phyloP scores from a whole-genome alignment of 2,329 filamentous ascomycete species.

The Stenocarpella maydis region DNA sequence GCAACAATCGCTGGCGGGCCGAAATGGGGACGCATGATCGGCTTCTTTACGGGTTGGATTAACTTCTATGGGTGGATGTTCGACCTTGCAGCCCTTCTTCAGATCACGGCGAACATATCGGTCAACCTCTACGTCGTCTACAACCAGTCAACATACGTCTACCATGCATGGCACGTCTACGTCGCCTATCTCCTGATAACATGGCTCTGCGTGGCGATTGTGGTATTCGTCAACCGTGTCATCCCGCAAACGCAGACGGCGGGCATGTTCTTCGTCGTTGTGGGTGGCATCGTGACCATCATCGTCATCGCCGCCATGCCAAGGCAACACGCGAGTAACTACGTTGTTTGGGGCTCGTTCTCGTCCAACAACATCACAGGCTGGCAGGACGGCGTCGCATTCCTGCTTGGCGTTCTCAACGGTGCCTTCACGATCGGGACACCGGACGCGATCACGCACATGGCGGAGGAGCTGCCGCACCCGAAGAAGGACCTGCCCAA shows the following conservation, averaged over 20 bases:
- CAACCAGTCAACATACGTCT: conserved; percentile 58
- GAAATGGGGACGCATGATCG: conserved; percentile 60
- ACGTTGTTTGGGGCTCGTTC: conserved; percentile 62
- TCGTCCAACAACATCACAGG: conserved; percentile 59
- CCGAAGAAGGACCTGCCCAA: conserved; percentile 58
- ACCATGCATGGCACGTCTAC: conserved; percentile 66
- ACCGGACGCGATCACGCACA: conserved; percentile 68
- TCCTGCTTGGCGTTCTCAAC: conserved; percentile 71
- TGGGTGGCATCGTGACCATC: conserved; percentile 61
- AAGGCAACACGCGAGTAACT: conserved; percentile 54
- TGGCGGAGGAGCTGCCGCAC: conserved; percentile 66
- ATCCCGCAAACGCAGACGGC: conserved; percentile 61
- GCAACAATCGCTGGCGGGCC: conserved; percentile 65
- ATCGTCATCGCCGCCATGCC: conserved; percentile 64
- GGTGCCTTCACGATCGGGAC: conserved; percentile 73
- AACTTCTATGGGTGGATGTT: conserved; percentile 71
- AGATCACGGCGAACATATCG: conserved; percentile 66
- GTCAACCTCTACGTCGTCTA: conserved; percentile 69
- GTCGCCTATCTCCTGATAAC: conserved; percentile 64
- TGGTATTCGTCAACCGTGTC: conserved; percentile 65
- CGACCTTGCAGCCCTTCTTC: conserved; percentile 65
- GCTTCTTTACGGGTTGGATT: conserved; percentile 57
- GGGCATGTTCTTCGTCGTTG: conserved; percentile 63
- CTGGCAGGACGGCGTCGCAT: conserved; percentile 67
- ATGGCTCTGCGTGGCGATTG: conserved; percentile 59